phyloP scores from a whole-genome alignment of 2,329 filamentous ascomycete species.

The Claviceps fusiformis region DNA sequence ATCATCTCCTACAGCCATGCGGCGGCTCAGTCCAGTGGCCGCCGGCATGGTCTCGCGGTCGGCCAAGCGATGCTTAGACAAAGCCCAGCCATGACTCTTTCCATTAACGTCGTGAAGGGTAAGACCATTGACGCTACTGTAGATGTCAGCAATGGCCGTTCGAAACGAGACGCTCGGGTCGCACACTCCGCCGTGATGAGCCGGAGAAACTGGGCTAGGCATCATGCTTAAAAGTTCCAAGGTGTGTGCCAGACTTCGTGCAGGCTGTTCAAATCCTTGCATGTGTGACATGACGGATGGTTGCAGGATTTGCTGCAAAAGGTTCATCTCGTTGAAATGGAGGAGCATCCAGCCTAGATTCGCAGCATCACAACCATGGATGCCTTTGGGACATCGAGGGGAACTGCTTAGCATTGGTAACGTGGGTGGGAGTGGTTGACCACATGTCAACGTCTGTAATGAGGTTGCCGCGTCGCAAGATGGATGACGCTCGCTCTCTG shows the following conservation, averaged over 20 bases:
- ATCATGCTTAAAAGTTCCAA: constrained; percentile 29
- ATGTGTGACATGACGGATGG: constrained; percentile 14
- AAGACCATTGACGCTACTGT: constrained; percentile 34
- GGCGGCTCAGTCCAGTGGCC: constrained; percentile 14
- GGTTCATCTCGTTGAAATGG: constrained; percentile 32
- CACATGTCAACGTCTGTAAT: constrained; percentile 7
- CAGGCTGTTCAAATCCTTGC: constrained; percentile 13
- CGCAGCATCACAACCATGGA: constrained; percentile 35
- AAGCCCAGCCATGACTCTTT: constrained; percentile 33
- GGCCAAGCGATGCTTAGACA: constrained; percentile 25
- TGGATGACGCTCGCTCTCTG: constrained; percentile 9
- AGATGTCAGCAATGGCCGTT: constrained; percentile 34
- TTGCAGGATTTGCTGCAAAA: constrained; percentile 28
- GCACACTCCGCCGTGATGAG: constrained; percentile 30
- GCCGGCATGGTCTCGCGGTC: constrained; percentile 23
- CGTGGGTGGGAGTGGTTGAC: constrained; percentile 2
- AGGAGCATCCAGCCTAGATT: constrained; percentile 42
- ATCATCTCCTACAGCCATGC: constrained; percentile 18
- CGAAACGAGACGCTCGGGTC: constrained; percentile 35
- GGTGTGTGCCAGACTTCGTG: constrained; percentile 30
- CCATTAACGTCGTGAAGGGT: constrained; percentile 36
- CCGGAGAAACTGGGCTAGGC: constrained; percentile 28
- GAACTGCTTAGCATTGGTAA: constrained; percentile 20
- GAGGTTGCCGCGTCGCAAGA: constrained; percentile 11
- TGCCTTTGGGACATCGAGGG: constrained; percentile 35